phyloP scores from a whole-genome alignment of 306 rosid genomes.

The Potentilla sterilis region DNA sequence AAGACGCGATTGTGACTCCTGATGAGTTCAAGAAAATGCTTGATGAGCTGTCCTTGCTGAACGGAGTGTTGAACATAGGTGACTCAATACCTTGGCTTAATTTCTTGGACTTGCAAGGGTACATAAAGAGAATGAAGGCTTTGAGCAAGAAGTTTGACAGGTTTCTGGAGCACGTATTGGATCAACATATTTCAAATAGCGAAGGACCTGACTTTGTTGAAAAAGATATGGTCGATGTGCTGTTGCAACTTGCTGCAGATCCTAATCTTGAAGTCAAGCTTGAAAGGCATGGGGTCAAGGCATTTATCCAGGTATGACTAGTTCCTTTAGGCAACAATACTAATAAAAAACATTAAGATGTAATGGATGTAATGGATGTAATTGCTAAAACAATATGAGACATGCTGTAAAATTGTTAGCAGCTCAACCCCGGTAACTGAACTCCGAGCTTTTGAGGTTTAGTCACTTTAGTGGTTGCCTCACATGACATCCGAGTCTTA shows the following conservation, averaged over 20 bases:
- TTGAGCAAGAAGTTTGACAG: conserved; percentile 65
- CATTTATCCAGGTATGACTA: conserved; percentile 59
- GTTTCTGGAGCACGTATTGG: conserved; percentile 79
- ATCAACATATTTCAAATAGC: conserved; percentile 57
- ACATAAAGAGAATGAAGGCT: conserved; percentile 75
- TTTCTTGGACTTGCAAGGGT: conserved; percentile 79
- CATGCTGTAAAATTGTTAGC: background rate
- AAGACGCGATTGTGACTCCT: conserved; percentile 42
- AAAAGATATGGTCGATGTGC: conserved; percentile 75
- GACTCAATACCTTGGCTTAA: conserved; percentile 78
- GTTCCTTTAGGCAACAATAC: background rate
- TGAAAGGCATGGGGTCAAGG: conserved; percentile 69
- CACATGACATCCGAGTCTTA: background rate
- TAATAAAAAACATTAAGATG: background rate
- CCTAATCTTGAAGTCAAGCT: conserved; percentile 64
- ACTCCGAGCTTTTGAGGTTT: background rate
- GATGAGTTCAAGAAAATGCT: conserved; percentile 76
- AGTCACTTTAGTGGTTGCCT: background rate
- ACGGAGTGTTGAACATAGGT: conserved; percentile 75
- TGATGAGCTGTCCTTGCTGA: conserved; percentile 70
- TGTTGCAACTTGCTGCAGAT: conserved; percentile 59
- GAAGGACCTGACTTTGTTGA: conserved; percentile 44
- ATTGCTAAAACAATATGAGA: background rate
- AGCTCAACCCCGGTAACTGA: background rate
- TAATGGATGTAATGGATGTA: no score